These are phyloP conservation scores for Pythium brachiatum DNA, from an alignment of 352 stramenopile genomes.

Conservation along the genomic window DNA sequence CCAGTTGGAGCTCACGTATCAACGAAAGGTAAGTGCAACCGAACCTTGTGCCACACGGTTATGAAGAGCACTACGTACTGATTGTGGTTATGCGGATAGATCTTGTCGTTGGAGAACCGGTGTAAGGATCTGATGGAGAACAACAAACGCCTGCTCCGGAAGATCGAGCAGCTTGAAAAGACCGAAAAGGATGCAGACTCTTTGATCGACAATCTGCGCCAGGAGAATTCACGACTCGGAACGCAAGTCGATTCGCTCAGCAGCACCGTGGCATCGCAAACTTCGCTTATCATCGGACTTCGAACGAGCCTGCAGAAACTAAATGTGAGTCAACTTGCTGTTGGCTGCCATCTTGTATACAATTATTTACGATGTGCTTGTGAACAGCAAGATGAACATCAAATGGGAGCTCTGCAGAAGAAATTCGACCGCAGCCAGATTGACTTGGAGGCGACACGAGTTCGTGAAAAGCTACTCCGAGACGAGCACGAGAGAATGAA, in stretches of 20 bases:
- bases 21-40: slow-evolving; percentile 50
- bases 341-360: not conserved
- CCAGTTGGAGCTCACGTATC: slow-evolving; percentile 62
- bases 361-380: not conserved
- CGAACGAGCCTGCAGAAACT: slow-evolving; percentile 50
- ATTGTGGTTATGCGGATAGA: slow-evolving; percentile 20
- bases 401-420: slow-evolving; percentile 38
- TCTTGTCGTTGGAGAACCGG: slow-evolving; percentile 57
- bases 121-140: slow-evolving; percentile 60
- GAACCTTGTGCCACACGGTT: too few species aligned
- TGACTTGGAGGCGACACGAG: slow-evolving; percentile 44
- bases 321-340: slow-evolving; percentile 28
- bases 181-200: slow-evolving; percentile 37
- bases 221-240: slow-evolving; percentile 42
- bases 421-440: slow-evolving; percentile 49
- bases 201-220: slow-evolving; percentile 32
- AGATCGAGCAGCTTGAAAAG: slow-evolving; percentile 64
- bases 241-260: slow-evolving; percentile 41
- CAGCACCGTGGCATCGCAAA: slow-evolving; percentile 55
- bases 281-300: slow-evolving; percentile 53
- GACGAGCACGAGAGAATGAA: slow-evolving; percentile 54
- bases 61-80: too few species aligned
- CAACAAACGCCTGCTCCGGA: slow-evolving; percentile 65
- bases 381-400: slow-evolving; percentile 45
- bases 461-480: slow-evolving; percentile 46